A percentile compares a stretch with the other conserved stretches of the same genome.
Evolutionary conservation across 2,329 filamentous ascomycete species (phyloP).

Genomic region (Biscogniauxia mediterranea): DNA sequence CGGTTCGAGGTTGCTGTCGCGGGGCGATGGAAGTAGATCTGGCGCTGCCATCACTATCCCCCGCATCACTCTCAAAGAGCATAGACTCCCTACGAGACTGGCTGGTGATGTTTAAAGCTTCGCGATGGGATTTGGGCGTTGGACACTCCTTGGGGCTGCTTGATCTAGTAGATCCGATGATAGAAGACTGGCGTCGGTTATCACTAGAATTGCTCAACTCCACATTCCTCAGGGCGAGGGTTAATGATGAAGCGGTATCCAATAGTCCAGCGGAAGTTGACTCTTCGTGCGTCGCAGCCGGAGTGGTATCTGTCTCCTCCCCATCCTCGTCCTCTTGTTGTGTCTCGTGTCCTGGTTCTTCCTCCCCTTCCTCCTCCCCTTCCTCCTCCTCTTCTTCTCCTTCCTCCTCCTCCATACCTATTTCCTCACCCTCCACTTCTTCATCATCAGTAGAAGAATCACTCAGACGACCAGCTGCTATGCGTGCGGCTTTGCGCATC

Average conservation of each 20-base stretch:
- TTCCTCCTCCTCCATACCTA: slow-evolving; percentile 54
- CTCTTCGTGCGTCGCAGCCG: slow-evolving; percentile 47
- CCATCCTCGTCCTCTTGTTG: slow-evolving; percentile 34
- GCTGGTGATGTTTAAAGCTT: slow-evolving; percentile 53
- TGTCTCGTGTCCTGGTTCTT: slow-evolving; percentile 34
- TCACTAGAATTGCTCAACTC: slow-evolving; percentile 41
- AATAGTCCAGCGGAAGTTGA: slow-evolving; percentile 57
- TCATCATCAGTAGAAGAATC: slow-evolving; percentile 66
- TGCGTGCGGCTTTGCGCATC: slow-evolving; percentile 81
- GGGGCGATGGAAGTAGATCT: slow-evolving; percentile 76
- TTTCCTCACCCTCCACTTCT: slow-evolving; percentile 50
- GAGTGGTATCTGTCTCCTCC: slow-evolving; percentile 35
- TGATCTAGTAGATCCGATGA: slow-evolving; percentile 75
- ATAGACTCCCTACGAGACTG: slow-evolving; percentile 71
- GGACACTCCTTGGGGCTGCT: slow-evolving; percentile 88
- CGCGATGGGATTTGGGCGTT: slow-evolving; percentile 81
- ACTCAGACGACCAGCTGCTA: slow-evolving; percentile 80
- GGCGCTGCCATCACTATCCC: slow-evolving; percentile 85
- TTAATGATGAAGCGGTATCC: slow-evolving; percentile 56
- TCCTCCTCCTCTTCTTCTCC: slow-evolving; percentile 61
- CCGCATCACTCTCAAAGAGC: slow-evolving; percentile 78
- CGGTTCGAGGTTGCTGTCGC: slow-evolving; percentile 66
- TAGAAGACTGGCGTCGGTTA: slow-evolving; percentile 50
- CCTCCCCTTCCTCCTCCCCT: slow-evolving; percentile 52
- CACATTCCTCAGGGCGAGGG: slow-evolving; percentile 50